Evolutionary conservation across 2,329 filamentous ascomycete genomes (phyloP), one percentile per base, ranked within the genome.

Genomic region (Pezicula carpinea): DNA sequence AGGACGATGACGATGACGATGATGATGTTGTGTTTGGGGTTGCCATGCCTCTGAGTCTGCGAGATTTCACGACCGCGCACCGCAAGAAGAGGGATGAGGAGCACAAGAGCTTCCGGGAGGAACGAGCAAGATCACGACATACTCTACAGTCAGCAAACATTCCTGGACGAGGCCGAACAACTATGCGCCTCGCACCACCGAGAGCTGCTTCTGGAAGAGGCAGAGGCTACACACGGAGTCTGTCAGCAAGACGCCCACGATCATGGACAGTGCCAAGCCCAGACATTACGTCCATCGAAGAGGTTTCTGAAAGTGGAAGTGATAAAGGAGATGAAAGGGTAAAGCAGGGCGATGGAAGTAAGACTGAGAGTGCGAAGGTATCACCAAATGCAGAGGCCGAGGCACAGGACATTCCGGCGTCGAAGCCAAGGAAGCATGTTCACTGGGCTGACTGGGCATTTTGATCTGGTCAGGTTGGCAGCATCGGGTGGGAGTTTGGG

Each of bases 221-320:
- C 15, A 44, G 57, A 36, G 59, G 58, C 6, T 49, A 58, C 41
- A 58, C 58, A 11, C 49, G 57, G 31, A 63, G 56, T 35, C 15
- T 60, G 14, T 53, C 52, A 19, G 51, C 52, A 3, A 46, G 54
- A 31, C 49, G 61, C 39, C 53, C 54, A 18, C 57, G 57, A 39
- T 57, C 57, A 33, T 65, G 62, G 62, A 53, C 56, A 18, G 51
- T 52, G 40, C 62, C 62, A 13, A 63, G 60, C 44, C 61, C 60
- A 19, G 61, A 63, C 22, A 56, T 65, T 17, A 59, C 47, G 15
- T 48, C 55, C 13, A 65, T 65, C 40, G 48, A 44, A 21, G 62
- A 64, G 50, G 62, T 29, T 11, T 29, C 26, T 29, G 26, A 62
- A 47, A 17, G 23, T 5, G 51, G 49, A 26, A 40, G 38, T 26